A percentile compares a stretch with the other conserved stretches of the same genome.
phyloP scores from a whole-genome alignment of 2,329 filamentous ascomycete genomes.

The Fusarium chlamydosporum region DNA sequence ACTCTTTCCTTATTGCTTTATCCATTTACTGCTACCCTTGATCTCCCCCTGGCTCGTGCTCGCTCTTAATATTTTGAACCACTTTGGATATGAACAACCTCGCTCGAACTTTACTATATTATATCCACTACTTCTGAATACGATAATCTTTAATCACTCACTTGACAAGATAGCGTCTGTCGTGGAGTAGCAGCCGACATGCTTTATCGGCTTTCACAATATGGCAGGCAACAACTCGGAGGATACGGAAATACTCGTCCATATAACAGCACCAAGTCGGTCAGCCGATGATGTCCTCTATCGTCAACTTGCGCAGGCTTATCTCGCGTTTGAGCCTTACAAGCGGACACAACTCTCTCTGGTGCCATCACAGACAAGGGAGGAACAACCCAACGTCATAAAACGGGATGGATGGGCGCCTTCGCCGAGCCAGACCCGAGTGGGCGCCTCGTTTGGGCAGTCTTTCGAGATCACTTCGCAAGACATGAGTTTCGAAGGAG shows the following conservation, averaged over 20 bases:
- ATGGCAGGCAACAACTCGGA: slow-evolving; percentile 49
- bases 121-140: not conserved
- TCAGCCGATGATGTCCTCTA: slow-evolving; percentile 64
- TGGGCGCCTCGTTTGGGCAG: slow-evolving; percentile 35
- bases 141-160: not conserved
- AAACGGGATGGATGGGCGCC: slow-evolving; percentile 5
- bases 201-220: slow-evolving; percentile 37
- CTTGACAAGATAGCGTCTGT: slow-evolving; percentile 17
- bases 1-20: slow-evolving; percentile 10
- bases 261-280: slow-evolving; percentile 66
- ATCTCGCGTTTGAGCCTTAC: slow-evolving; percentile 63
- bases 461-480: slow-evolving; percentile 54
- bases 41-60: slow-evolving; percentile 33
- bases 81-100: slow-evolving; percentile 25
- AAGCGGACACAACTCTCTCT: slow-evolving; percentile 28
- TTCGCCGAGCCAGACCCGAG: slow-evolving; percentile 31
- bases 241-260: slow-evolving; percentile 68
- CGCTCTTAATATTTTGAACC: slow-evolving; percentile 22
- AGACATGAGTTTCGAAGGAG: slow-evolving; percentile 62
- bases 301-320: slow-evolving; percentile 64
- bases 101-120: slow-evolving; percentile 3
- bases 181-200: slow-evolving; percentile 40
- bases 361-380: slow-evolving; percentile 1
- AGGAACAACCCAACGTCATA: slow-evolving; percentile 12
- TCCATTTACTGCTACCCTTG: slow-evolving; percentile 16